Conservation (phyloP, 495 filamentous ascomycete genomes). For the Xylaria intraflava region DNA sequence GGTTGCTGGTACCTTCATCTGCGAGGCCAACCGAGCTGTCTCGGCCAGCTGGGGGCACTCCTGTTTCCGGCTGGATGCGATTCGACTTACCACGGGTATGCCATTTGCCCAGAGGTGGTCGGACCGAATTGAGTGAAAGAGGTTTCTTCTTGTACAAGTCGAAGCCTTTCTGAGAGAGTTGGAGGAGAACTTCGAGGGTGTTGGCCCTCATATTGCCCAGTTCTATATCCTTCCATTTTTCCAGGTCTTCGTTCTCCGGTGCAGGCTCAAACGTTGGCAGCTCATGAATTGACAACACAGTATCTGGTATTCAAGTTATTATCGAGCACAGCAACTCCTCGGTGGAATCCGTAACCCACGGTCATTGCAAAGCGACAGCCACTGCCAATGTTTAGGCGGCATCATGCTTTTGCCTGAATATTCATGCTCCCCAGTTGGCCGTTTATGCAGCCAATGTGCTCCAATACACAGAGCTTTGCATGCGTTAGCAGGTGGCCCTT, state of each 20-base stretch:
- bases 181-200: constrained; percentile 61
- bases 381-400: constrained; percentile 54
- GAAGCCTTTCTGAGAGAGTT: constrained; percentile 50
- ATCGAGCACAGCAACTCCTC: neutral
- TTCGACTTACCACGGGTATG: constrained; percentile 16
- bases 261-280: constrained; percentile 49
- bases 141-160: constrained; percentile 34
- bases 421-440: constrained; percentile 23
- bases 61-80: constrained; percentile 26
- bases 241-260: constrained; percentile 27
- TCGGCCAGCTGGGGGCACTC: constrained; percentile 12
- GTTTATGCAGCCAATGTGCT: constrained; percentile 69
- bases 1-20: constrained; percentile 61
- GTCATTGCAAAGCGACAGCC: constrained; percentile 77
- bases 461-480: constrained; percentile 67
- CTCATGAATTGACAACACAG: constrained; percentile 73
- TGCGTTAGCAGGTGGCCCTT: constrained; percentile 4
- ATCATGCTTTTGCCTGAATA: constrained; percentile 21
- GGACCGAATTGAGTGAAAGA: constrained; percentile 41
- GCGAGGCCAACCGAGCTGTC: constrained; percentile 23
- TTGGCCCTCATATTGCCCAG: constrained; percentile 59
- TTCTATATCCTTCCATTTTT: constrained; percentile 26
- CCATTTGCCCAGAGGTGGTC: constrained; percentile 22
- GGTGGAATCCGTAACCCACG: constrained; percentile 36
- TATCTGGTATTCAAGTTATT: constrained; percentile 40